Conservation (phyloP, 176 grass and related monocot species). For the Ananas comosus region DNA sequence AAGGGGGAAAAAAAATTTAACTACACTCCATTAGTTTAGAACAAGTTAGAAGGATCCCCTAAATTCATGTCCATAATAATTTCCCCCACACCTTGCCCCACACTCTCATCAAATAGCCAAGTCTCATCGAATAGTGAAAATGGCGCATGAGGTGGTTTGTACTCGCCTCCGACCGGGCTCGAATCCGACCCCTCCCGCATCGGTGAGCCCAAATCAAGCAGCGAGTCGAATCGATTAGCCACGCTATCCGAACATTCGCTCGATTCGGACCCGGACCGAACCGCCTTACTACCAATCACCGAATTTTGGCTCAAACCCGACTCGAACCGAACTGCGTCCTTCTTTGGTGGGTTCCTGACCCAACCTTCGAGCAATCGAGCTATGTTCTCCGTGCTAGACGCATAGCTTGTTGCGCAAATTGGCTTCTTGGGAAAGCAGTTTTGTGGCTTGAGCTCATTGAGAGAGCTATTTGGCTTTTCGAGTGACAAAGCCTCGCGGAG, state of each 20-base stretch:
- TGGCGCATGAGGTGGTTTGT: slow-evolving; percentile 13
- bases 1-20: slow-evolving; percentile 16
- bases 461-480: slow-evolving; percentile 8
- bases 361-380: slow-evolving; percentile 70
- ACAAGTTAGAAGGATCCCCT: slow-evolving; percentile 57
- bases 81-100: slow-evolving; percentile 43
- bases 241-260: slow-evolving; percentile 3
- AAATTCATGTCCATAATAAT: slow-evolving; percentile 51
- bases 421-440: background rate
- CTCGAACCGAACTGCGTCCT: slow-evolving; percentile 9
- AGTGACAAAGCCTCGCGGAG: slow-evolving; percentile 70
- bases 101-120: slow-evolving; percentile 74
- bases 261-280: slow-evolving; percentile 30
- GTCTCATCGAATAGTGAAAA: slow-evolving; percentile 65
- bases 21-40: slow-evolving; percentile 31
- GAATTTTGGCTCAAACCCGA: slow-evolving; percentile 9
- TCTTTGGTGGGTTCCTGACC: slow-evolving; percentile 28
- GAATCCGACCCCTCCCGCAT: slow-evolving; percentile 28
- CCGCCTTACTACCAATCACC: slow-evolving; percentile 19
- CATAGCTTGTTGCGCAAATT: slow-evolving; percentile 20
- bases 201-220: slow-evolving; percentile 12
- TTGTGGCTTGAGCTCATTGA: background rate
- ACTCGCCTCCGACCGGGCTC: background rate
- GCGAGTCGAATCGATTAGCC: background rate
- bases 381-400: slow-evolving; percentile 85